Percentiles rank a stretch among this genome's conserved stretches.
Conservation (phyloP, 768 basidiomycete species). For the Pholiota molesta region DNA sequence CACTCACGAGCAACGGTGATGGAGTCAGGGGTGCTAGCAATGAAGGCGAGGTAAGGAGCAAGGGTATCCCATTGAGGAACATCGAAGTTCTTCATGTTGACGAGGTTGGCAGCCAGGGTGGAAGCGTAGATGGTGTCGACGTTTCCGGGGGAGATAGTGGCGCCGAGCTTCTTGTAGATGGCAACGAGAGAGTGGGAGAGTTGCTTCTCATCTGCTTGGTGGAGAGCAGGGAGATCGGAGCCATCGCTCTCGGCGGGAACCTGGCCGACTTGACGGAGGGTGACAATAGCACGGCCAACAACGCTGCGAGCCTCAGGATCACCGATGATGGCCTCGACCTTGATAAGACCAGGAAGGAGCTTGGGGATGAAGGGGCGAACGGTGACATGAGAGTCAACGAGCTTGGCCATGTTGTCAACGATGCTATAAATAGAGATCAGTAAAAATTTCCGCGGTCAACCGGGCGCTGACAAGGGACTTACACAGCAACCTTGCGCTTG, state of each 20-base stretch:
- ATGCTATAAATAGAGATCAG: conserved; percentile 56
- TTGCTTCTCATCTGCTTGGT: conserved; percentile 70
- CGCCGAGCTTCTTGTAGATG: conserved; percentile 86
- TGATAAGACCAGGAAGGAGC: conserved; percentile 93
- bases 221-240: conserved; percentile 87
- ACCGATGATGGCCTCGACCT: conserved; percentile 92
- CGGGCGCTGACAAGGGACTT: conserved; percentile 36
- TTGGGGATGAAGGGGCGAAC: conserved; percentile 97
- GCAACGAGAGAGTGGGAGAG: conserved; percentile 67
- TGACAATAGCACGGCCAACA: conserved; percentile 88
- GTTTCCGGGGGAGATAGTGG: conserved; percentile 58
- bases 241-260: conserved; percentile 84
- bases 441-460: conserved; percentile 18
- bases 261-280: conserved; percentile 94
- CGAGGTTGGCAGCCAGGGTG: conserved; percentile 81
- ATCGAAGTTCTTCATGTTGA: conserved; percentile 92
- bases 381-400: conserved; percentile 92
- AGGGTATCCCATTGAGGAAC: conserved; percentile 85
- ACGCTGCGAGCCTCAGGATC: conserved; percentile 98
- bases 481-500: conserved; percentile 98
- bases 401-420: conserved; percentile 97
- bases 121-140: conserved; percentile 70
- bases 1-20: conserved; percentile 75
- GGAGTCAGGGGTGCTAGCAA: conserved; percentile 66
- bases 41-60: conserved; percentile 73